A percentile compares a stretch with the other conserved stretches of the same genome.
phyloP scores from a whole-genome alignment of 1,284 basidiomycete species.

The Cryptococcus maquisensis region DNA sequence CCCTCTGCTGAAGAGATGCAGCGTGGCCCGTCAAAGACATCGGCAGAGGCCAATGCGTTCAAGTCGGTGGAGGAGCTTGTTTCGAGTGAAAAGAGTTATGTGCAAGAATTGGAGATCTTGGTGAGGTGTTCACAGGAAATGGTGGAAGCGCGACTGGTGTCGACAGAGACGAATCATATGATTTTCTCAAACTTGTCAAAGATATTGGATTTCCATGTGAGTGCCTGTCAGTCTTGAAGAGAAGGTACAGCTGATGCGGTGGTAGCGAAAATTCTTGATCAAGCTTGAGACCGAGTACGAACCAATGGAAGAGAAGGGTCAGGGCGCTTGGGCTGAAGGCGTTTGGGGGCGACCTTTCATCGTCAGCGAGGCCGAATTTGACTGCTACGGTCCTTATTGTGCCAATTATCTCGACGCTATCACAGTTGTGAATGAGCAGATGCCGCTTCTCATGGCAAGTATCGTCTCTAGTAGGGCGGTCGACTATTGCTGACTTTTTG shows the following conservation, averaged over 20 bases:
- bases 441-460: slow-evolving; percentile 75
- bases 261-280: slow-evolving; percentile 80
- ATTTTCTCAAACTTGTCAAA: slow-evolving; percentile 95
- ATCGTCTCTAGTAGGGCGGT: background rate
- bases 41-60: slow-evolving; percentile 36
- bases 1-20: slow-evolving; percentile 22
- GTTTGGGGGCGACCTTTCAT: slow-evolving; percentile 80
- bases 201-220: slow-evolving; percentile 83
- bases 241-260: background rate
- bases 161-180: slow-evolving; percentile 89
- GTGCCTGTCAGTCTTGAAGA: background rate
- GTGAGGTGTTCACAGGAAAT: slow-evolving; percentile 80
- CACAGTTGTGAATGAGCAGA: slow-evolving; percentile 78
- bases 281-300: slow-evolving; percentile 73
- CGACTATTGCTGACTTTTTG: background rate
- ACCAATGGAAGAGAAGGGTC: slow-evolving; percentile 52
- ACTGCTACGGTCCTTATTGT: slow-evolving; percentile 95
- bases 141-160: slow-evolving; percentile 74
- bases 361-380: slow-evolving; percentile 78
- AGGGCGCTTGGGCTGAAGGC: slow-evolving; percentile 71
- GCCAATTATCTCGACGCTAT: slow-evolving; percentile 88
- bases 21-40: slow-evolving; percentile 18
- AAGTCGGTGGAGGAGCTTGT: slow-evolving; percentile 48
- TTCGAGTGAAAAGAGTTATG: slow-evolving; percentile 83
- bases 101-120: slow-evolving; percentile 95